Percentiles rank a stretch among this genome's conserved stretches.
Evolutionary conservation across 768 basidiomycete genomes (phyloP).

Genomic region (Tephrocybe sp.): DNA sequence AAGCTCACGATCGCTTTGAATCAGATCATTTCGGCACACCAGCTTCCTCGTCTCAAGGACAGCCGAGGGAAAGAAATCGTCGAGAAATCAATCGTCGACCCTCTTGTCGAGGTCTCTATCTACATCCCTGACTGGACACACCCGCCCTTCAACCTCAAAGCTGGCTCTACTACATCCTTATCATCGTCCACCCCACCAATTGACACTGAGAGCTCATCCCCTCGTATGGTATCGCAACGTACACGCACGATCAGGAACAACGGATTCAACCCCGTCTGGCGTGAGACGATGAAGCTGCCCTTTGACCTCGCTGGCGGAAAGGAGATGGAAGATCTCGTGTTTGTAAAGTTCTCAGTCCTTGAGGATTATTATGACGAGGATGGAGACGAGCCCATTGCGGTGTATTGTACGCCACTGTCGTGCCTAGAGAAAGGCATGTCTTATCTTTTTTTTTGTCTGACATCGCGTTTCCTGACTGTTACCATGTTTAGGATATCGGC

Average conservation of each 20-base stretch:
- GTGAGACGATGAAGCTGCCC: constrained; percentile 64
- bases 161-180: constrained; percentile 14
- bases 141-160: constrained; percentile 19
- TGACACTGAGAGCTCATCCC: constrained; percentile 25
- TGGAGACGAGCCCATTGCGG: constrained; percentile 62
- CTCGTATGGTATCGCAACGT: constrained; percentile 46
- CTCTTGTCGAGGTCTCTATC: constrained; percentile 79
- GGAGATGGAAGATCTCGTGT: constrained; percentile 80
- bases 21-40: constrained; percentile 81
- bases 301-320: constrained; percentile 73
- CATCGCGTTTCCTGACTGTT: neutral
- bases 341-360: constrained; percentile 75
- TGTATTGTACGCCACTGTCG: constrained; percentile 71
- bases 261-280: constrained; percentile 92
- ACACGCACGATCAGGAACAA: constrained; percentile 78
- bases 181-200: constrained; percentile 22
- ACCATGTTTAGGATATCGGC: constrained; percentile 68
- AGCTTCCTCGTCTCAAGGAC: constrained; percentile 75
- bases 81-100: constrained; percentile 57
- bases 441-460: neutral
- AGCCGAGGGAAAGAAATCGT: constrained; percentile 54
- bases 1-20: too few species aligned
- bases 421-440: constrained; percentile 66
- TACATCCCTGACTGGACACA: constrained; percentile 71
- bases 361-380: constrained; percentile 57